A percentile compares a stretch with the other conserved stretches of the same genome.
phyloP scores from a whole-genome alignment of 2,329 filamentous ascomycete genomes.

The Biscogniauxia sp. region DNA sequence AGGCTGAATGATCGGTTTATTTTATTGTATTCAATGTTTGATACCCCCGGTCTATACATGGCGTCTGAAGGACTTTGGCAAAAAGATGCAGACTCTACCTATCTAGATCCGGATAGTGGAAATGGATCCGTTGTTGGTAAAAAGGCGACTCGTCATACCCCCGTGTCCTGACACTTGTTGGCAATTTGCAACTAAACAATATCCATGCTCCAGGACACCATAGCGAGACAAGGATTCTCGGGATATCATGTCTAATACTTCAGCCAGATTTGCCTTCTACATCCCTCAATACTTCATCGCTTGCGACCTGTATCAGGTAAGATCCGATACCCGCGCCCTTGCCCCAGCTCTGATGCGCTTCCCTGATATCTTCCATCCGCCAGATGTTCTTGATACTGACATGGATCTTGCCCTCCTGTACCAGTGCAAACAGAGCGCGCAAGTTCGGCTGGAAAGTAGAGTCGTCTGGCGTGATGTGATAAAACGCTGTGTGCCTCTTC shows the following conservation, averaged over 20 bases:
- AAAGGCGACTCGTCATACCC: too few relatives aligned
- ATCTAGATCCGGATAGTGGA: too few relatives aligned
- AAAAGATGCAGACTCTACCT: too few relatives aligned
- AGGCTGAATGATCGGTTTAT: slow-evolving; percentile 10
- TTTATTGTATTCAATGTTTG: slow-evolving; percentile 4
- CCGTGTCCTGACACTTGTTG: too few relatives aligned
- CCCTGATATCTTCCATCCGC: slow-evolving; percentile 39
- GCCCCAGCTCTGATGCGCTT: slow-evolving; percentile 38
- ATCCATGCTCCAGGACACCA: too few relatives aligned
- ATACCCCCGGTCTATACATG: background rate
- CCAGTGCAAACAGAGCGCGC: slow-evolving; percentile 31
- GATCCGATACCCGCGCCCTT: slow-evolving; percentile 36
- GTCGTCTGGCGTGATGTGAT: slow-evolving; percentile 35
- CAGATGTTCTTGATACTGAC: slow-evolving; percentile 40
- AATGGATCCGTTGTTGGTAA: too few relatives aligned
- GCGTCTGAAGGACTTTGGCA: background rate
- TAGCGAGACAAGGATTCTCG: background rate
- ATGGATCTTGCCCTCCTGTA: slow-evolving; percentile 31
- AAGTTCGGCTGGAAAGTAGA: slow-evolving; percentile 33
- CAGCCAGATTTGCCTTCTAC: background rate
- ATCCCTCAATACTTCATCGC: background rate
- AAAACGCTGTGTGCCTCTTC: slow-evolving; percentile 35
- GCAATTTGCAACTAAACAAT: too few relatives aligned
- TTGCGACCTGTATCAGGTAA: slow-evolving; percentile 31
- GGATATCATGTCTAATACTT: background rate